These are phyloP conservation scores for Mycena leptocephala DNA, from an alignment of 768 basidiomycete genomes.

Conservation along the genomic window DNA sequence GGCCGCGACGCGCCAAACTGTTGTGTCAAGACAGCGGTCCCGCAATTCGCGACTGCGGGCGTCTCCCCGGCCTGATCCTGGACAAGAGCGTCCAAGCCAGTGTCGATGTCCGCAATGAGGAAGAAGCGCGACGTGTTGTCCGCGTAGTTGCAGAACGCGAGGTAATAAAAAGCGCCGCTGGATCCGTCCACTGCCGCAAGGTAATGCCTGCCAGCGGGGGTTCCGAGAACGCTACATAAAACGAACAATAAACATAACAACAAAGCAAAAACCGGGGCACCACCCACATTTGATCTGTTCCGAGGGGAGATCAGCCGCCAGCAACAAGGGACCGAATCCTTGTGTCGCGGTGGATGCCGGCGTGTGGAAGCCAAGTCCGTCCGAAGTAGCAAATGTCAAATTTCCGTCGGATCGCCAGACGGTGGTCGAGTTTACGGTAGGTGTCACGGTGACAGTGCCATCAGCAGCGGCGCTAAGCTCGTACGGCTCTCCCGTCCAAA, in stretches of 20 bases:
- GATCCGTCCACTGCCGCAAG: background rate
- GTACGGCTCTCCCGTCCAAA: background rate
- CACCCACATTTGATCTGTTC: slow-evolving; percentile 1
- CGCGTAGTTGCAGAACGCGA: background rate
- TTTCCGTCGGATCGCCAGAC: background rate
- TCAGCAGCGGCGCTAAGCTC: background rate
- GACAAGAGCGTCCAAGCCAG: background rate
- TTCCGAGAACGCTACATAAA: slow-evolving; percentile 1
- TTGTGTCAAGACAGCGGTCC: background rate
- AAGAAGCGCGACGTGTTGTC: background rate
- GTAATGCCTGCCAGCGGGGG: background rate
- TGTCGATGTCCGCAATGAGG: background rate
- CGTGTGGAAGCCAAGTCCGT: background rate
- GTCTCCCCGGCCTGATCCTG: background rate
- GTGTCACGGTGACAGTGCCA: background rate
- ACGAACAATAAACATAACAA: background rate
- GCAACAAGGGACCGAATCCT: background rate
- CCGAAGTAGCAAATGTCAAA: background rate
- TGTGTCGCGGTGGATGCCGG: background rate
- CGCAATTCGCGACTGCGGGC: background rate
- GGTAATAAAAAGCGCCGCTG: background rate
- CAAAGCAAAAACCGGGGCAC: background rate
- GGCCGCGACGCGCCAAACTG: no score
- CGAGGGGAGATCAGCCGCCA: background rate
- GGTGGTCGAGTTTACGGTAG: background rate